These are phyloP conservation scores for Heritiera fomes DNA, from an alignment of 345 rosid genomes.

Conservation along the genomic window DNA sequence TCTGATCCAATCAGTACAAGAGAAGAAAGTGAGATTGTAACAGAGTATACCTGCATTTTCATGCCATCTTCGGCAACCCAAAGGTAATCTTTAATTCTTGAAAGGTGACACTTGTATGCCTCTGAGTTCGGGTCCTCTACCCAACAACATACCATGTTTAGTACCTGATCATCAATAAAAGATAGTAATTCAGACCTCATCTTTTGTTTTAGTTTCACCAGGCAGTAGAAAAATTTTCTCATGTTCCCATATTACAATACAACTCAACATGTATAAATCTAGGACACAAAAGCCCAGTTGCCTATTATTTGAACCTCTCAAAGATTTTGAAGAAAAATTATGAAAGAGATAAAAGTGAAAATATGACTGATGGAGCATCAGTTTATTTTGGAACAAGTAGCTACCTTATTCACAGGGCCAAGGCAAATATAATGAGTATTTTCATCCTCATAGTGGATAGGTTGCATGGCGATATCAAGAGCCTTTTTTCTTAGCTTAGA, in stretches of 20 bases:
- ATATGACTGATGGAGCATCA: too few species aligned
- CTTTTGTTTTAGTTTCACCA: neutral
- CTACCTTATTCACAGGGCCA: constrained; percentile 61
- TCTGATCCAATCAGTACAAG: neutral
- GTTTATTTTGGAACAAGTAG: neutral
- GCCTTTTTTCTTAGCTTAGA: constrained; percentile 52
- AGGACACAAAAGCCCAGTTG: too few species aligned
- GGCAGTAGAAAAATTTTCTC: neutral
- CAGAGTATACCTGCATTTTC: constrained; percentile 57
- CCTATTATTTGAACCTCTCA: too few species aligned
- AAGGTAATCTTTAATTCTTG: constrained; percentile 58
- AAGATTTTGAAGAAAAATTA: too few species aligned
- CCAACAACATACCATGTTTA: constrained; percentile 68
- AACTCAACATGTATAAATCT: too few species aligned
- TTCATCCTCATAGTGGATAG: constrained; percentile 66
- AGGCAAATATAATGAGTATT: constrained; percentile 49
- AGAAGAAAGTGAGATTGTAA: neutral
- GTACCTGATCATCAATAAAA: constrained; percentile 28
- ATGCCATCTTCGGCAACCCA: constrained; percentile 74
- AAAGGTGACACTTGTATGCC: constrained; percentile 48
- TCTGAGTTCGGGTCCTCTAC: constrained; percentile 56
- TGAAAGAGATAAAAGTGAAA: too few species aligned
- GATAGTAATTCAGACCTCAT: neutral
- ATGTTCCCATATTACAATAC: neutral
- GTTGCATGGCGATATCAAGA: constrained; percentile 47